Conservation (phyloP, 2,329 filamentous ascomycete genomes). For the Penicillium sp. region DNA sequence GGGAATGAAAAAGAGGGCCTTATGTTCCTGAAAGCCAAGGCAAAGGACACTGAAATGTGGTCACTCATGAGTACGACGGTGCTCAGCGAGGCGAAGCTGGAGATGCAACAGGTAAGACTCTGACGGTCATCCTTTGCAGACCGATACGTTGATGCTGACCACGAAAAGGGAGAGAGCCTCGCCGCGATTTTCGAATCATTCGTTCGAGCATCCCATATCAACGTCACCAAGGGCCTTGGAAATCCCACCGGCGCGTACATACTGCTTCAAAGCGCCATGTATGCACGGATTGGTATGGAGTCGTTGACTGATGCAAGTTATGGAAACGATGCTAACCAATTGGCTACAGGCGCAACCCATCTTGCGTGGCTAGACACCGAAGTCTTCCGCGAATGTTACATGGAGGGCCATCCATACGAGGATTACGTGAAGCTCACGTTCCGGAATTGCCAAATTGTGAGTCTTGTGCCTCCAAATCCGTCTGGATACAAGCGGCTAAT, state of each 20-base stretch:
- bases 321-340: conserved; percentile 16
- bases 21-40: conserved; percentile 80
- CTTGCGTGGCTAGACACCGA: conserved; percentile 65
- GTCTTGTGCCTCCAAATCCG: conserved; percentile 10
- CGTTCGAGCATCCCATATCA: conserved; percentile 79
- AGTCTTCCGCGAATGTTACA: conserved; percentile 75
- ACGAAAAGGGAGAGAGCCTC: conserved; percentile 58
- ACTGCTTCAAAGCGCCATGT: conserved; percentile 72
- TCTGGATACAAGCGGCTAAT: conserved; percentile 8
- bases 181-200: conserved; percentile 73
- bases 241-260: conserved; percentile 74
- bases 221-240: conserved; percentile 74
- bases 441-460: conserved; percentile 66
- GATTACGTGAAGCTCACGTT: conserved; percentile 77
- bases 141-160: conserved; percentile 21
- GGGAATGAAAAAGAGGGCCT: conserved; percentile 80
- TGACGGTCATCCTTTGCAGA: background rate
- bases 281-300: conserved; percentile 71
- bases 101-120: conserved; percentile 69
- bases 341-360: conserved; percentile 53
- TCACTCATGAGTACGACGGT: conserved; percentile 80
- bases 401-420: conserved; percentile 67
- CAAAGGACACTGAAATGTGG: conserved; percentile 85
- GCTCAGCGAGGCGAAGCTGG: conserved; percentile 81
- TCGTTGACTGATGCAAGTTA: background rate